Conservation (phyloP, 257 asterid genomes). For the Solanum microdontum region DNA sequence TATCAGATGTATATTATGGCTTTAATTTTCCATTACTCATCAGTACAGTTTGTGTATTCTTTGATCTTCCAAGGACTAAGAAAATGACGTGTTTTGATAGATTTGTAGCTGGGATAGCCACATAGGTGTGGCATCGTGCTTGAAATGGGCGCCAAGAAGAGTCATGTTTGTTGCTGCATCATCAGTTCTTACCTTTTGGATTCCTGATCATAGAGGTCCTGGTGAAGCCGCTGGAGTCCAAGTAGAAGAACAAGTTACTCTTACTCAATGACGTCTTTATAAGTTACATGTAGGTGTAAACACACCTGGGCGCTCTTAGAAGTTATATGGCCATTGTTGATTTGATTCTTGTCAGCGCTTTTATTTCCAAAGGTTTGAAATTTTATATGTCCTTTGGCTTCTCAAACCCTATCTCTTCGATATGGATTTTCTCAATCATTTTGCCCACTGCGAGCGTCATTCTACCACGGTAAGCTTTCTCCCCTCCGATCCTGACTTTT, state of each 20-base stretch:
- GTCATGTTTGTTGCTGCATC: conserved; percentile 84
- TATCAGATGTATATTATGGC: background rate
- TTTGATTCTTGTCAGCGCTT: background rate
- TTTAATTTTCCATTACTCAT: background rate
- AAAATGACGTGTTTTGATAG: conserved; percentile 21
- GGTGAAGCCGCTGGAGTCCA: conserved; percentile 10
- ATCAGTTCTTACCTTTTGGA: conserved; percentile 81
- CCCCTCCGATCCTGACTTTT: background rate
- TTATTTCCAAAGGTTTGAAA: background rate
- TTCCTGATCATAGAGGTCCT: conserved; percentile 38
- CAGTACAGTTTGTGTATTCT: background rate
- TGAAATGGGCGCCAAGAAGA: conserved; percentile 92
- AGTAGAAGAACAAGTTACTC: conserved; percentile 7
- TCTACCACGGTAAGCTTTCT: background rate
- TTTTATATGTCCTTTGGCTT: background rate
- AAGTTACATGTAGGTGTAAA: background rate
- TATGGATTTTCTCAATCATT: background rate
- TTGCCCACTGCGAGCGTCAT: background rate
- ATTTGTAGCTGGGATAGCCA: conserved; percentile 70
- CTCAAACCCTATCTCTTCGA: background rate
- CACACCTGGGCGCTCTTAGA: background rate
- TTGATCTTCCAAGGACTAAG: background rate
- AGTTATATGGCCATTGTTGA: background rate
- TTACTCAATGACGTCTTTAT: background rate
- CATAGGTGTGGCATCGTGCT: conserved; percentile 62